A percentile compares a stretch with the other conserved stretches of the same genome.
These are phyloP conservation scores for Zasmidium citrigriseum DNA, from an alignment of 2,329 filamentous ascomycete species.

Conservation along the genomic window DNA sequence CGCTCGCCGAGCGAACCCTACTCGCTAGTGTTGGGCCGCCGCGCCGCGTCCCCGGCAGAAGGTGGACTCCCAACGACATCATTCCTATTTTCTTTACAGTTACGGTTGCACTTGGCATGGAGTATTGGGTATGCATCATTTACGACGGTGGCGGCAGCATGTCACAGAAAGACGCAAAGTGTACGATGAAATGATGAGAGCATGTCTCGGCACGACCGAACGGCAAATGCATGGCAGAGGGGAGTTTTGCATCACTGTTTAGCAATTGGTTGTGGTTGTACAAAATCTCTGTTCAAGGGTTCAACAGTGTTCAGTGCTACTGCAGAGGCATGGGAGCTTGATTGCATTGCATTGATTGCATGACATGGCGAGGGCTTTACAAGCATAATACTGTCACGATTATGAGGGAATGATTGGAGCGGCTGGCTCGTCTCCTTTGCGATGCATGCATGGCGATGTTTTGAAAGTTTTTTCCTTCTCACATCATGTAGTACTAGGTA, in stretches of 20 bases:
- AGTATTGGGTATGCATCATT: neutral
- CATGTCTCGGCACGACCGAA: neutral
- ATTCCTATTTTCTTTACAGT: neutral
- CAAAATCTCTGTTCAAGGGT: neutral
- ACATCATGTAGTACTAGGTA: no score
- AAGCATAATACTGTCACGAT: neutral
- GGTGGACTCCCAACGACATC: neutral
- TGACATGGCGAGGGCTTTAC: neutral
- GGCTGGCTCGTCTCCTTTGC: neutral
- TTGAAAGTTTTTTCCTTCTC: neutral
- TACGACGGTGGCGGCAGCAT: no score
- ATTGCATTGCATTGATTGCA: neutral
- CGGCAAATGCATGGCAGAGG: neutral
- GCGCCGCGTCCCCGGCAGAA: neutral
- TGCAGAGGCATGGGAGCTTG: neutral
- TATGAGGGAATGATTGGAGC: neutral
- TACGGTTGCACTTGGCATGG: neutral
- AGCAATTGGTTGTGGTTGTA: neutral
- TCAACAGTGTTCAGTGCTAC: no score
- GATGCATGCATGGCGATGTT: neutral
- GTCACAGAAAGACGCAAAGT: neutral
- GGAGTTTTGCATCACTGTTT: neutral
- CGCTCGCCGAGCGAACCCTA: neutral
- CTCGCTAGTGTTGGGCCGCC: neutral
- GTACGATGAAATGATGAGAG: neutral